Conservation (phyloP, 805 yeast species). For the Scheffersomyces stipitis region DNA sequence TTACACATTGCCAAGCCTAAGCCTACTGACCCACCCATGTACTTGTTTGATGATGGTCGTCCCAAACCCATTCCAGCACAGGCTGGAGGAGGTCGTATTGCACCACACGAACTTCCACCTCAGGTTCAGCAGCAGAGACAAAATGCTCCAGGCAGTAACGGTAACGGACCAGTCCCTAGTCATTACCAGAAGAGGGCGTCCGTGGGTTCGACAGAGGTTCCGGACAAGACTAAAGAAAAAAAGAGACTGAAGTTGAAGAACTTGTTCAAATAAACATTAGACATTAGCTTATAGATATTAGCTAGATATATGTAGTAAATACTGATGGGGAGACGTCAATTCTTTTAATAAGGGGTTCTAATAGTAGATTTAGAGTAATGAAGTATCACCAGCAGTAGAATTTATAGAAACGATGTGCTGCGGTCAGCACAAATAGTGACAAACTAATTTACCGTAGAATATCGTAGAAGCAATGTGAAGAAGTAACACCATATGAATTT, state of each 20-base stretch:
- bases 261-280: slow-evolving; percentile 32
- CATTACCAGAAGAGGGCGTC: slow-evolving; percentile 25
- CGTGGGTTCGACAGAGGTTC: slow-evolving; percentile 5
- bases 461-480: too few relatives aligned
- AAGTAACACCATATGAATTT: too few relatives aligned
- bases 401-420: too few relatives aligned
- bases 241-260: slow-evolving; percentile 48
- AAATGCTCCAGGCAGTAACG: slow-evolving; percentile 3
- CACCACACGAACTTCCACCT: slow-evolving; percentile 21
- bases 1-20: slow-evolving; percentile 34
- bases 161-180: slow-evolving; percentile 15
- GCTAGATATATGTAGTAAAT: too few relatives aligned
- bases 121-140: slow-evolving; percentile 10
- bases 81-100: slow-evolving; percentile 13
- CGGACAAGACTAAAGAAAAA: slow-evolving; percentile 30
- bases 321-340: too few relatives aligned
- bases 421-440: too few relatives aligned
- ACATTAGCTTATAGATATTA: too few relatives aligned
- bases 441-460: too few relatives aligned
- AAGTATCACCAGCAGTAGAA: too few relatives aligned
- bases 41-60: slow-evolving; percentile 36
- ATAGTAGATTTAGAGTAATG: too few relatives aligned
- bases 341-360: too few relatives aligned
- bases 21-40: slow-evolving; percentile 42
- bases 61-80: slow-evolving; percentile 14